These are phyloP conservation scores for Verticillium tricorpus DNA, from an alignment of 2,329 filamentous ascomycete genomes.

Conservation along the genomic window DNA sequence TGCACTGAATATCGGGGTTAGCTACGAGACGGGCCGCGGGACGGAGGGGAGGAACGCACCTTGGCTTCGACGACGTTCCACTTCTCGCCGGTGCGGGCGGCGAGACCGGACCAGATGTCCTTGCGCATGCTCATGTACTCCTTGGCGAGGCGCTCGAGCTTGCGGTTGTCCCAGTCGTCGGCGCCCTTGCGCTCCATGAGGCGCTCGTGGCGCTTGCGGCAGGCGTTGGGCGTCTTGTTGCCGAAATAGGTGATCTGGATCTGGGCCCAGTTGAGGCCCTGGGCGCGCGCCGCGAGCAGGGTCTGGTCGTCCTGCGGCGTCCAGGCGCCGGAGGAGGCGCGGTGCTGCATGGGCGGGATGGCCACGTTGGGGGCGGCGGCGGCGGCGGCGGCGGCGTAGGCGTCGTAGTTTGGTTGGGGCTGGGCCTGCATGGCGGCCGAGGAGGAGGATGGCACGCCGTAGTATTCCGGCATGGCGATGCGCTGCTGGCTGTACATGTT, in stretches of 20 bases:
- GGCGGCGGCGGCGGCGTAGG: constrained; percentile 32
- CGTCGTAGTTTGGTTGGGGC: constrained; percentile 27
- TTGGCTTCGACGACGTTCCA: constrained; percentile 67
- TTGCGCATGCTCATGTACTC: constrained; percentile 77
- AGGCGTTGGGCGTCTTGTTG: constrained; percentile 75
- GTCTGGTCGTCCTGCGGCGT: constrained; percentile 68
- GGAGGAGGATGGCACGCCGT: constrained; percentile 29
- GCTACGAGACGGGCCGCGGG: constrained; percentile 3
- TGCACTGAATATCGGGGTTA: constrained; percentile 51
- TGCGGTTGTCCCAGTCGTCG: constrained; percentile 74
- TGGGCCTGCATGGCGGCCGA: constrained; percentile 29
- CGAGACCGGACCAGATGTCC: constrained; percentile 76
- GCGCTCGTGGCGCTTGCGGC: constrained; percentile 83
- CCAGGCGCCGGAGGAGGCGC: constrained; percentile 65
- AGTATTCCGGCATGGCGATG: constrained; percentile 35
- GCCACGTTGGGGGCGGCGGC: constrained; percentile 24
- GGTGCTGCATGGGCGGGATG: constrained; percentile 37
- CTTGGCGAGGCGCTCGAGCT: constrained; percentile 68
- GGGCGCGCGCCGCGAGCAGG: constrained; percentile 65
- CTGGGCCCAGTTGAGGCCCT: constrained; percentile 78
- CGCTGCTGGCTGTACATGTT: constrained; percentile 36
- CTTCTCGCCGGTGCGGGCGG: constrained; percentile 72
- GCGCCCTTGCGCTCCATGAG: constrained; percentile 71
- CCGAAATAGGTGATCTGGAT: constrained; percentile 76
- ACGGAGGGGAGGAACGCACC: constrained; percentile 31